phyloP scores from a whole-genome alignment of 768 basidiomycete genomes.

The Psilocybe cyanescens region DNA sequence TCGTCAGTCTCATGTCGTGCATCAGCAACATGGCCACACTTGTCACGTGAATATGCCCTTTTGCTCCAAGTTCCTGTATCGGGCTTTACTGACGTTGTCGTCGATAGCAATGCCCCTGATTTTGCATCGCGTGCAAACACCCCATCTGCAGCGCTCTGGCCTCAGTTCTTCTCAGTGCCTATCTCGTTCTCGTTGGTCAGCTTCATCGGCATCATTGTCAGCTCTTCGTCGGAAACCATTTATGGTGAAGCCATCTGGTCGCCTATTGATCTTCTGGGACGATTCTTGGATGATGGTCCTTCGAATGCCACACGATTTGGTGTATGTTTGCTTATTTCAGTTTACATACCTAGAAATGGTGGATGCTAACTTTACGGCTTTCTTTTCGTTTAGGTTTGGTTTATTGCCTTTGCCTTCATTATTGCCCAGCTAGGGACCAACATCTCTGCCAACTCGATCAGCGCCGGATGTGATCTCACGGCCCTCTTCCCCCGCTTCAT shows the following conservation, averaged over 20 bases:
- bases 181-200: conserved; percentile 74
- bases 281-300: conserved; percentile 67
- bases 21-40: conserved; percentile 83
- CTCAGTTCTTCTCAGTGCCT: conserved; percentile 75
- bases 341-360: conserved; percentile 13
- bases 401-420: conserved; percentile 79
- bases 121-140: conserved; percentile 67
- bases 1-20: conserved; percentile 72
- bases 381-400: conserved; percentile 56
- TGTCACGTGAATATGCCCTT: conserved; percentile 51
- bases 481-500: conserved; percentile 79
- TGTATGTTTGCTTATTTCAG: conserved; percentile 30
- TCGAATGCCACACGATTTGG: conserved; percentile 71
- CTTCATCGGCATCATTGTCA: conserved; percentile 83
- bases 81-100: conserved; percentile 18
- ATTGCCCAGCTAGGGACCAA: conserved; percentile 75
- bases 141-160: conserved; percentile 60
- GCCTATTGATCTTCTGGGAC: conserved; percentile 70
- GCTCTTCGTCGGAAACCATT: conserved; percentile 74
- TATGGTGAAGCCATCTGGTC: conserved; percentile 83
- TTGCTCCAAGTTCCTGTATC: not conserved
- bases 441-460: conserved; percentile 83
- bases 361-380: not conserved
- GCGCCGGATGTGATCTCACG: conserved; percentile 83
- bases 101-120: conserved; percentile 70